A percentile compares a stretch with the other conserved stretches of the same genome.
Evolutionary conservation across 306 rosid genomes (phyloP).

Genomic region (Begonia fuchsioides): DNA sequence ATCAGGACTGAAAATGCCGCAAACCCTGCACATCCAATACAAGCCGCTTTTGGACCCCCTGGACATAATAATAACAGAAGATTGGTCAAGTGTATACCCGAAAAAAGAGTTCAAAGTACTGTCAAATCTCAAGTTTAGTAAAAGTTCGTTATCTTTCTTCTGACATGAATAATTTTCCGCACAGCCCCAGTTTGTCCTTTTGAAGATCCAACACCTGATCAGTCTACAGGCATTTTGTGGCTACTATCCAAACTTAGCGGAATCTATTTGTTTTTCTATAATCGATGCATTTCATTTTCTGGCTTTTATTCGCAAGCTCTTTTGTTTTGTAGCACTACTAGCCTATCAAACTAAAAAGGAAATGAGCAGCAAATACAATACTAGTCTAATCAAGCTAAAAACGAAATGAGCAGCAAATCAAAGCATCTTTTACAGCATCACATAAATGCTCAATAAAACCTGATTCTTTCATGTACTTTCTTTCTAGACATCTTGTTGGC

Average conservation of each 20-base stretch:
- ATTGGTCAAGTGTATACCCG: not conserved
- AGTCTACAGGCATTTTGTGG: not conserved
- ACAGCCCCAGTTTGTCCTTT: not conserved
- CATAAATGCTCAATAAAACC: too few relatives aligned
- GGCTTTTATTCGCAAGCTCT: not conserved
- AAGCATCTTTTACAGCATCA: too few relatives aligned
- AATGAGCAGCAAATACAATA: too few relatives aligned
- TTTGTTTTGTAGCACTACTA: not conserved
- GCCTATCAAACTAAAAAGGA: too few relatives aligned
- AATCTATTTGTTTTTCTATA: too few relatives aligned
- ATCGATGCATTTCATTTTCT: too few relatives aligned
- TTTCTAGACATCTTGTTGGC: not conserved
- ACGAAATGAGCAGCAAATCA: not conserved
- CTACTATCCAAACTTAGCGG: too few relatives aligned
- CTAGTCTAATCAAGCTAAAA: not conserved
- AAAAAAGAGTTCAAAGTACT: not conserved
- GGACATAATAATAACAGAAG: not conserved
- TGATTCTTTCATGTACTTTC: not conserved
- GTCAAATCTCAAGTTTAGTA: too few relatives aligned
- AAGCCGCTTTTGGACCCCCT: constrained; percentile 95
- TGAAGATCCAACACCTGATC: not conserved
- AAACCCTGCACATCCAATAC: constrained; percentile 86
- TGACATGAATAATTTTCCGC: not conserved
- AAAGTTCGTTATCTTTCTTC: not conserved
- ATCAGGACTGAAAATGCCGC: constrained; percentile 78